Evolutionary conservation across 345 rosid species (phyloP).

Genomic region (Abelmoschus esculentus): DNA sequence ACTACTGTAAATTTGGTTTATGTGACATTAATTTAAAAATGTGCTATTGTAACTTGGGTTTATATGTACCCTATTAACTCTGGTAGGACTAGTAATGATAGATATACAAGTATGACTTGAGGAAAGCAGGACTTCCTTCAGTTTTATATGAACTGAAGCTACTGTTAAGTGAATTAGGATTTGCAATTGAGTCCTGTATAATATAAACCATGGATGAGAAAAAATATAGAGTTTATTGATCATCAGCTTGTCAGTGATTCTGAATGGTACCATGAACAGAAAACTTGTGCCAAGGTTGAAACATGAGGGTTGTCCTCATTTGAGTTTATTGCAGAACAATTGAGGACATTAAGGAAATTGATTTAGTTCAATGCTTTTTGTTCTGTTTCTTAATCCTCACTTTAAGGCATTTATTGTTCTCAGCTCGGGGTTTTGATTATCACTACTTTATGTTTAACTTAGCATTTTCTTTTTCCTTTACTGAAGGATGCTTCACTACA

Average conservation of each 20-base stretch:
- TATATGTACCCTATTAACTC: too few relatives aligned
- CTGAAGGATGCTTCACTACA: constrained; percentile 88
- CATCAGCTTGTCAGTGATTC: background rate
- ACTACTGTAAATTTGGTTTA: too few relatives aligned
- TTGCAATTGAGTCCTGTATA: too few relatives aligned
- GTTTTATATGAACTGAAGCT: too few relatives aligned
- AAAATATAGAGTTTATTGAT: background rate
- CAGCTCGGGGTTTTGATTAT: background rate
- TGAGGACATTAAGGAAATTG: background rate
- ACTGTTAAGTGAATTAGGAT: too few relatives aligned
- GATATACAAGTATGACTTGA: too few relatives aligned
- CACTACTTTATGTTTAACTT: constrained; percentile 6
- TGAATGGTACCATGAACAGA: background rate
- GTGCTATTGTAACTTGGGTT: too few relatives aligned
- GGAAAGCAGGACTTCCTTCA: too few relatives aligned
- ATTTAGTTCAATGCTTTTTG: background rate
- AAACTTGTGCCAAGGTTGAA: background rate
- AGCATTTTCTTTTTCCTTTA: background rate
- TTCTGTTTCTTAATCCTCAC: background rate
- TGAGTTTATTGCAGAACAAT: background rate
- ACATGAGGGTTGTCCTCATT: background rate
- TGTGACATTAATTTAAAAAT: too few relatives aligned
- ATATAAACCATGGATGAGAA: background rate
- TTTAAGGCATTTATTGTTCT: background rate
- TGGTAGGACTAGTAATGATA: too few relatives aligned